Evolutionary conservation across 192 early-diverging fungal genomes (phyloP), one percentile per base, ranked within the genome.

Genomic region (Coemansia sp.): DNA sequence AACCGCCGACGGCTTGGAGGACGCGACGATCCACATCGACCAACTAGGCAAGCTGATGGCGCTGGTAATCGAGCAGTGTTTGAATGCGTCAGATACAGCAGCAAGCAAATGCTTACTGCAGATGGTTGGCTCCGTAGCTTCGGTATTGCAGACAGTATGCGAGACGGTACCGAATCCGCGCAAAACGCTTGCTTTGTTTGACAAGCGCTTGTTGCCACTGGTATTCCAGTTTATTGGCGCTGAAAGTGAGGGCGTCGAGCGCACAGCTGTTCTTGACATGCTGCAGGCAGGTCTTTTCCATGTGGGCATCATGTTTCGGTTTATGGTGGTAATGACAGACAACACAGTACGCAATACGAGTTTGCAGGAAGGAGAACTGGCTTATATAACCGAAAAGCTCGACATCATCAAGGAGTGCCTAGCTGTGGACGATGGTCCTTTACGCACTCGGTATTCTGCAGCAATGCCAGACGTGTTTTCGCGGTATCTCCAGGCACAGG

Each of bases 261-360:
- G 32, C 57, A 28, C 60, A 48, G 43, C 34, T 4, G 68, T 73
- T 1, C 63, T 77, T 12, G 80, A 82, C 38, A 76, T 77, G 75
- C 61, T 77, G 32, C 74, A 76, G 1, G 72, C 68, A 5, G 67
- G 71, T 5, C 54, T 77, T 52, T 82, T 77, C 66, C 75, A 73
- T 33, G 62, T 57, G 5, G 80, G 74, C 61, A 61, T 53, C 45
- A 76, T 74, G 68, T 52, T 66, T 17, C 59, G 65, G 39, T 57
- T 82, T 15, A 51, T 43, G 28, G 52, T 72, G 4, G 61, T 52
- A 34, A 34, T 77, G 35, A 53, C 18, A 20, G 65, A 66, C 56
- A 64, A 66, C 18, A 38, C 43, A 8, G 28, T 38, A 8, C 20
- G 54, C 32, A 56, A 56, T 18, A 59, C 11, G 12, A 53, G 48